Conservation (phyloP, 2,329 filamentous ascomycete species). For the Apiospora hydei region DNA sequence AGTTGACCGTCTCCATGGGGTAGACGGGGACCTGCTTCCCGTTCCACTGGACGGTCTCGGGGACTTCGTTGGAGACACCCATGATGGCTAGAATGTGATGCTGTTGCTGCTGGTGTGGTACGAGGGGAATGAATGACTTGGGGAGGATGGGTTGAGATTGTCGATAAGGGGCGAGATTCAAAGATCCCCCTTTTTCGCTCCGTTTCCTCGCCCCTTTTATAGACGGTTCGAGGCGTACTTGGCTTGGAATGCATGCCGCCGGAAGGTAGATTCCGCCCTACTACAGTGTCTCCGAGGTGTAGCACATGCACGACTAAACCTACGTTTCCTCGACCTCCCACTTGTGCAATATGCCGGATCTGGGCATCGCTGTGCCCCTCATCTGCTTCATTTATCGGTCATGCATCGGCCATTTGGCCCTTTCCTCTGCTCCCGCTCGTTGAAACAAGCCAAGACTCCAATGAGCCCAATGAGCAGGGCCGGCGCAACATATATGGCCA, state of each 20-base stretch:
- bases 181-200: not conserved
- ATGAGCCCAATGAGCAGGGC: not conserved
- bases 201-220: not conserved
- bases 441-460: slow-evolving; percentile 3
- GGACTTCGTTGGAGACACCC: slow-evolving; percentile 47
- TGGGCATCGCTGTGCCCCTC: not conserved
- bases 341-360: slow-evolving; percentile 2
- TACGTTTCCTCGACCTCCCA: not conserved
- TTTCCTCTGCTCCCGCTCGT: not conserved
- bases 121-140: not conserved
- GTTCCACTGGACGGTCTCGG: slow-evolving; percentile 56
- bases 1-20: slow-evolving; percentile 60
- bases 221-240: not conserved
- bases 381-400: slow-evolving; percentile 4
- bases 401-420: not conserved
- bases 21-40: slow-evolving; percentile 58
- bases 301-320: not conserved
- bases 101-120: not conserved
- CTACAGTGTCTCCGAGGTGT: not conserved
- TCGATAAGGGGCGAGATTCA: not conserved
- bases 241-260: not conserved
- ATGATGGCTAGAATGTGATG: slow-evolving; percentile 37
- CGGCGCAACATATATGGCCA: not conserved
- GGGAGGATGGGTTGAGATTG: not conserved
- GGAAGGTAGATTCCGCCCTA: slow-evolving; percentile 1